These are phyloP conservation scores for Volvox carteri DNA, from an alignment of 163 green algal genomes.

Conservation along the genomic window DNA sequence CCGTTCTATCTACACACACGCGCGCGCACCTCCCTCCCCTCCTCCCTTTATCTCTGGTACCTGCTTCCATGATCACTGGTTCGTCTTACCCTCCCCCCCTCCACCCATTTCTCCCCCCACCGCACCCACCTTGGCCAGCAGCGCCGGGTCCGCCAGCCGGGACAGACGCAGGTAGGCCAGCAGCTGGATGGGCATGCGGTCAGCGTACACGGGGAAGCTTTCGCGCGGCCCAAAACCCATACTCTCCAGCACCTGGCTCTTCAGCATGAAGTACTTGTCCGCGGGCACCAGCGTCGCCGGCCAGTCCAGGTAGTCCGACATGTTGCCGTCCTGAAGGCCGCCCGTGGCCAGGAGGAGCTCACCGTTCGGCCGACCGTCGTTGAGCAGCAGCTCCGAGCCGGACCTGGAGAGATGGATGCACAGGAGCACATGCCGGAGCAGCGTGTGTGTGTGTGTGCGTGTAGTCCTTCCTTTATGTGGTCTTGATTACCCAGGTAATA, in stretches of 20 bases:
- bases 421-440: too few species aligned
- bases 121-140: conserved; percentile 79
- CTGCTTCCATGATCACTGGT: too few species aligned
- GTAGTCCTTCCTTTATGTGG: too few species aligned
- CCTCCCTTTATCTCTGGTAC: too few species aligned
- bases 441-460: too few species aligned
- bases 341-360: conserved; percentile 90
- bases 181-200: conserved; percentile 94
- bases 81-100: too few species aligned
- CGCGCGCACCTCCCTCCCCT: too few species aligned
- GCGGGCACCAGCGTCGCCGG: conserved; percentile 70
- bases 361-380: conserved; percentile 86
- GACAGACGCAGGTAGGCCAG: conserved; percentile 91
- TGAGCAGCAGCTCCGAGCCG: conserved; percentile 80
- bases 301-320: conserved; percentile 80
- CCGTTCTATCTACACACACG: too few species aligned
- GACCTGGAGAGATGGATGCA: conserved; percentile 67
- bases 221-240: conserved; percentile 78
- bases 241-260: conserved; percentile 83
- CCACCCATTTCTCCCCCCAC: not conserved
- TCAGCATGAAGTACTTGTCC: conserved; percentile 82
- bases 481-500: too few species aligned
- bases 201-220: conserved; percentile 91
- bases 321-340: conserved; percentile 76
- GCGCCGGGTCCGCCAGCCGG: conserved; percentile 77